A percentile compares a stretch with the other conserved stretches of the same genome.
Conservation (phyloP, 2,329 filamentous ascomycete species). For the Colletotrichum aenigma region DNA sequence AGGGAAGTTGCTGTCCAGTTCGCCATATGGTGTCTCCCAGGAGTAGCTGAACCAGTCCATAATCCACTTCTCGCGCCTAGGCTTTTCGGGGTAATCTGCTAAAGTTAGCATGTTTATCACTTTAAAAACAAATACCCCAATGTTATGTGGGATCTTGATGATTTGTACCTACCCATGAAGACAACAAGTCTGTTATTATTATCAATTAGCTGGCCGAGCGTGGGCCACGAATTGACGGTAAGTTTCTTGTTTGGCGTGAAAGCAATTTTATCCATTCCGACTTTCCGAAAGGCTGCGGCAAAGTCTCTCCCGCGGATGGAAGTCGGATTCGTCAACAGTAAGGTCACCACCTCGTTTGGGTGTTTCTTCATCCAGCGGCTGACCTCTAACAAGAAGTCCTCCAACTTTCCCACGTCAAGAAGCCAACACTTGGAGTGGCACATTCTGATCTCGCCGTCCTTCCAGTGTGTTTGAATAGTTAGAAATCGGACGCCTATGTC, state of each 20-base stretch:
- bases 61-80: background rate
- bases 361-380: background rate
- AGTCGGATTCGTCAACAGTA: background rate
- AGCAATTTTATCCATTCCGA: background rate
- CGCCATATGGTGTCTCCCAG: background rate
- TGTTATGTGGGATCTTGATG: fast-evolving
- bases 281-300: background rate
- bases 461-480: background rate
- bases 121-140: fast-evolving
- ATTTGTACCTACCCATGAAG: background rate
- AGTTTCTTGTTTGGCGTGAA: background rate
- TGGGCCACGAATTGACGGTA: background rate
- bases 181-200: background rate
- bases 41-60: background rate
- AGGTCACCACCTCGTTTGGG: background rate
- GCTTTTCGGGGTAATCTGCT: background rate
- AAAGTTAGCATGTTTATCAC: background rate
- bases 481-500: background rate
- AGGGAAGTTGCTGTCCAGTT: background rate
- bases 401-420: background rate
- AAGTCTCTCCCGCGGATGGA: background rate
- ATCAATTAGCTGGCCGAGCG: background rate
- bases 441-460: background rate
- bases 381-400: background rate
- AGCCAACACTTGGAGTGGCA: background rate